phyloP scores from a whole-genome alignment of 257 asterid species.

The Capsicum pubescens region DNA sequence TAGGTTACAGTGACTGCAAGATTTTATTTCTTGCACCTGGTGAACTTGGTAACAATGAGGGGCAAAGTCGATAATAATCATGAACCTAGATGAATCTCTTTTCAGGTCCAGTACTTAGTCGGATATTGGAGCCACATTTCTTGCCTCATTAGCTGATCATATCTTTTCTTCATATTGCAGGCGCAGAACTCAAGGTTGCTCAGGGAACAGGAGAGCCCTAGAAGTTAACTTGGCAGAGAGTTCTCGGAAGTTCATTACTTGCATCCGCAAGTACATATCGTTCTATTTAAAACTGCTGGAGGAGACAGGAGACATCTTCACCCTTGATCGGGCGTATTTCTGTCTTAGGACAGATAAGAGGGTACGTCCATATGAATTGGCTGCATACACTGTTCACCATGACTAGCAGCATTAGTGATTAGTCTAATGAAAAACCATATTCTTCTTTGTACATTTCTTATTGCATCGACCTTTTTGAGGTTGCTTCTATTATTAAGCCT shows the following conservation, averaged over 20 bases:
- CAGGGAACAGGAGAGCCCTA: conserved; percentile 77
- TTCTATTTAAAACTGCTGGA: conserved; percentile 89
- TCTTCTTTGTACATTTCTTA: conserved; percentile 18
- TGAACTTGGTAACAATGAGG: conserved; percentile 21
- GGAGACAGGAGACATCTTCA: conserved; percentile 83
- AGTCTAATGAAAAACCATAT: background rate
- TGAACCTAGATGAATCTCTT: conserved; percentile 14
- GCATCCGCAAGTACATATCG: conserved; percentile 88
- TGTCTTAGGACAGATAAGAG: conserved; percentile 91
- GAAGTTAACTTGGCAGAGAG: conserved; percentile 98
- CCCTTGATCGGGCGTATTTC: conserved; percentile 85
- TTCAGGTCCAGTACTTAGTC: conserved; percentile 1
- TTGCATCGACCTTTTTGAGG: background rate
- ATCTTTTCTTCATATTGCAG: conserved; percentile 43
- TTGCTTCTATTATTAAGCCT: background rate
- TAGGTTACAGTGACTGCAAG: background rate
- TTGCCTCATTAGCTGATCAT: conserved; percentile 22
- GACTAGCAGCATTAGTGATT: conserved; percentile 17
- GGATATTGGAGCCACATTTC: conserved; percentile 16
- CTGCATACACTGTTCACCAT: conserved; percentile 22
- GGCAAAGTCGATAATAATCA: conserved; percentile 2
- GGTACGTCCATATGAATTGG: conserved; percentile 55
- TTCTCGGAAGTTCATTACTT: conserved; percentile 93
- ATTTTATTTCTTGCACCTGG: background rate
- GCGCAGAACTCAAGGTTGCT: conserved; percentile 79